These are phyloP conservation scores for Saccharomycopsis sp. DNA, from an alignment of 805 yeast species.

Conservation along the genomic window DNA sequence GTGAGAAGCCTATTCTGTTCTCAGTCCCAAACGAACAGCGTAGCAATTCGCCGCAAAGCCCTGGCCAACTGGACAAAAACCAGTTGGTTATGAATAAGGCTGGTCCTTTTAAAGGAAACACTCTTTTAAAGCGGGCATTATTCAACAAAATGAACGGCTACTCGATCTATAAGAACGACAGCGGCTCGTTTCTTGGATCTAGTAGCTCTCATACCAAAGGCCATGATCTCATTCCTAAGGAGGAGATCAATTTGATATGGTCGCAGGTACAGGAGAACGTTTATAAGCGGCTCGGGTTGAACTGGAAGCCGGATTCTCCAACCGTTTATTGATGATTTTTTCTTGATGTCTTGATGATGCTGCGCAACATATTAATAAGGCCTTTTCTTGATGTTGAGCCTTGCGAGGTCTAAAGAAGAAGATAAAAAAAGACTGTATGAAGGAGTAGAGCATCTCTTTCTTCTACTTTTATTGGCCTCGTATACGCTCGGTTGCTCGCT, in stretches of 20 bases:
- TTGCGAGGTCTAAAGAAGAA: too few relatives aligned
- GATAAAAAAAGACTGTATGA: too few relatives aligned
- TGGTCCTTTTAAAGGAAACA: neutral
- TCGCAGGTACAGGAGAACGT: constrained; percentile 54
- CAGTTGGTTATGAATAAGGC: neutral
- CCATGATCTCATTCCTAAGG: constrained; percentile 36
- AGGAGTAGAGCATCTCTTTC: too few relatives aligned
- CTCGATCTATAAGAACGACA: constrained; percentile 18
- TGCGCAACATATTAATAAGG: too few relatives aligned
- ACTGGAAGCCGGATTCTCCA: constrained; percentile 45
- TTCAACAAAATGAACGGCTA: constrained; percentile 25
- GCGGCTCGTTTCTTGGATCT: neutral
- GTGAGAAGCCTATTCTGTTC: constrained; percentile 1
- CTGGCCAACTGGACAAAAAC: neutral
- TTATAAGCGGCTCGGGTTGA: constrained; percentile 51
- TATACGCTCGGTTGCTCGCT: too few relatives aligned
- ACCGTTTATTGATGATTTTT: neutral
- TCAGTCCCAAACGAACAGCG: neutral
- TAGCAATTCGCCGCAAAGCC: constrained; percentile 13
- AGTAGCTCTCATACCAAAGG: constrained; percentile 5
- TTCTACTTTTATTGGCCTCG: too few relatives aligned
- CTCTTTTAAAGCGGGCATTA: constrained; percentile 30
- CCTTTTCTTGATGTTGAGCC: neutral
- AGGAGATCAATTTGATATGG: constrained; percentile 57
- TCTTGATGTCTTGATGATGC: too few relatives aligned